phyloP scores from a whole-genome alignment of 768 basidiomycete genomes.

The Arthromyces matolae region DNA sequence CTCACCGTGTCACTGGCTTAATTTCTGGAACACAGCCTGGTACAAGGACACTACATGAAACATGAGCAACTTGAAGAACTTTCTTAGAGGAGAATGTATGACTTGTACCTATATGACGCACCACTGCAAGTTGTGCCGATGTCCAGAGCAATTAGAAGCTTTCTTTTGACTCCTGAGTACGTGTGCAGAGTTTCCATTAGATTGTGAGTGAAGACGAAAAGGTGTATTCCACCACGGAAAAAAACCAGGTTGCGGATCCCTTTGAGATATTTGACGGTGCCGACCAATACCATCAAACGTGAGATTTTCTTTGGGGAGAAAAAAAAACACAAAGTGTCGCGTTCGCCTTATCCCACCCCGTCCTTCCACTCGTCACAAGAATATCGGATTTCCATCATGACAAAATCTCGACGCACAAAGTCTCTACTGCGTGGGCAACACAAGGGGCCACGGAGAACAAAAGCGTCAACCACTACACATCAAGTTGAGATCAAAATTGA shows the following conservation, averaged over 20 bases:
- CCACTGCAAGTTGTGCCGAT: conserved; percentile 45
- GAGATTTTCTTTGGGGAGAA: too few species aligned
- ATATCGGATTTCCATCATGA: too few species aligned
- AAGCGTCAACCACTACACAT: background rate
- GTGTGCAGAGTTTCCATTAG: conserved; percentile 15
- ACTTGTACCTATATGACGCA: conserved; percentile 36
- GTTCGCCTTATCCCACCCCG: too few species aligned
- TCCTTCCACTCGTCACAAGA: too few species aligned
- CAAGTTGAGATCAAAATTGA: too few species aligned
- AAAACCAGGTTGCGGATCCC: too few species aligned
- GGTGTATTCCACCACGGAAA: background rate
- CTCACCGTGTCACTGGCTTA: conserved; percentile 1
- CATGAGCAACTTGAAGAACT: background rate
- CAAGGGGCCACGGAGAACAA: too few species aligned
- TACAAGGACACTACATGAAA: conserved; percentile 27
- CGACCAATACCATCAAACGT: too few species aligned
- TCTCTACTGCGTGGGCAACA: too few species aligned
- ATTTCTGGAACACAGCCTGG: conserved; percentile 25
- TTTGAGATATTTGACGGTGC: too few species aligned
- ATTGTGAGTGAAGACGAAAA: background rate
- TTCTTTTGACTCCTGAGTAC: conserved; percentile 36
- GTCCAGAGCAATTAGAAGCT: conserved; percentile 26
- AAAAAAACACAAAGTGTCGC: too few species aligned
- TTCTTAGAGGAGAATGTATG: background rate
- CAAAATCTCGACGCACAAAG: too few species aligned